Base-by-base conservation (phyloP, 1,139 yeast genomes). In the Geotrichum reessii region DNA sequence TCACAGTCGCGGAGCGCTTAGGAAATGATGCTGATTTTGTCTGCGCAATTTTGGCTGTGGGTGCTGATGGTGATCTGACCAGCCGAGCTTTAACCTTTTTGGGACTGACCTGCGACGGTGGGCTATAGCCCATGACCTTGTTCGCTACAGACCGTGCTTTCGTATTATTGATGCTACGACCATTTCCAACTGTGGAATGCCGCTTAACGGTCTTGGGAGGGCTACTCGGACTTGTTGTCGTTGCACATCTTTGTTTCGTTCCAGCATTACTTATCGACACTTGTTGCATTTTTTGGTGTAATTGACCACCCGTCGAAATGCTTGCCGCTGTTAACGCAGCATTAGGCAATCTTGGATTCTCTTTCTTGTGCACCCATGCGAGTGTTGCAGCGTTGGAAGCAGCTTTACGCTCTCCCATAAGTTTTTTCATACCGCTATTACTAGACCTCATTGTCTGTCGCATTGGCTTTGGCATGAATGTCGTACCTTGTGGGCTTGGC, bases 321-420 rank as follows among this genome's bases (percentile, higher is more conserved):
- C 52, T 55, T 2, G 58, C 58, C 9, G 58, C 58, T 9, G 42
- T 40, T 7, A 55, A 42, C 7, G 58, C 58, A n/a, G 58, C 52
- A 42, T 55, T 55, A 14, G 53, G 37, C 5, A 48, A 14, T n/a
- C 27, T 24, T 27, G 27, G 11, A 2, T 37, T 33, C 3, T 47
- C 24, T 12, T 12, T 37, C 27, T 62, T 59, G 17, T 51, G 58
- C 8, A 62, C 48, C 70, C 70, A 67, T 7, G 70, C 70, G 40
- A 65, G 50, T 5, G 66, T 58, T 1, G 70, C 70, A 8, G 70
- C 69, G 44, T 61, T 61, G 4, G 64, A 58, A 8, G 70, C 67
- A 4, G 65, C 60, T 58, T 55, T 62, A 53, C 44, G 53, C 51
- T 24, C 58, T 11, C 17, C 66, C 63, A 57, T 62, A 52, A 42